Conservation (phyloP, 1,284 basidiomycete genomes). For the Leccinum pachyderme region DNA sequence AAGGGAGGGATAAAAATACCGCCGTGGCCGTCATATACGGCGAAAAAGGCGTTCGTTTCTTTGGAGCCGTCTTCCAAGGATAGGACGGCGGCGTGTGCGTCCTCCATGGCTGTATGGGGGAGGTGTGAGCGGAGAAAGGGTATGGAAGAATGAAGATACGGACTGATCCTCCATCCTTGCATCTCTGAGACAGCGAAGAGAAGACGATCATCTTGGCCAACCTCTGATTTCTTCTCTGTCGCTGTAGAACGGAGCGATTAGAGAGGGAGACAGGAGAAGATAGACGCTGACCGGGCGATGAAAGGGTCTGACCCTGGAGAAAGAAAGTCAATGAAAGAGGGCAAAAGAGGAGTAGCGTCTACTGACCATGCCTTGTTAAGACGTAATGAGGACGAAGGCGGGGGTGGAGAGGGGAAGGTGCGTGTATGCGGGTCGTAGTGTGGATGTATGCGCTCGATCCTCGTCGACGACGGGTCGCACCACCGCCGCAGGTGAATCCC, state of each 20-base stretch:
- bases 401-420: not conserved
- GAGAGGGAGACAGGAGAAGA: not conserved
- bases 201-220: constrained; percentile 77
- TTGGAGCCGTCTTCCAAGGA: constrained; percentile 54
- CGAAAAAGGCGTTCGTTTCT: constrained; percentile 81
- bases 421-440: constrained; percentile 9
- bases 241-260: constrained; percentile 43
- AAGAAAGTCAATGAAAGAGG: constrained; percentile 3
- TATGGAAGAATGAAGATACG: constrained; percentile 35
- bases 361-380: constrained; percentile 34
- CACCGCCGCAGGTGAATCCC: constrained; percentile 7
- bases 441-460: not conserved
- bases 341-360: constrained; percentile 1
- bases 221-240: constrained; percentile 82
- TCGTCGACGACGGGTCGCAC: constrained; percentile 10
- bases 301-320: constrained; percentile 72
- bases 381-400: constrained; percentile 25
- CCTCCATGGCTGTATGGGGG: constrained; percentile 83
- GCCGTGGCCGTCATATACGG: constrained; percentile 98
- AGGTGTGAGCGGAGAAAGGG: not conserved
- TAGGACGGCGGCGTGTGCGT: constrained; percentile 87
- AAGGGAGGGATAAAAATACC: constrained; percentile 46
- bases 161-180: constrained; percentile 99
- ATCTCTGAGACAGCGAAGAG: constrained; percentile 90
- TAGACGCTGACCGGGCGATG: constrained; percentile 55